Evolutionary conservation across 257 asterid species (phyloP).

Genomic region (Solanum infundibuliforme): DNA sequence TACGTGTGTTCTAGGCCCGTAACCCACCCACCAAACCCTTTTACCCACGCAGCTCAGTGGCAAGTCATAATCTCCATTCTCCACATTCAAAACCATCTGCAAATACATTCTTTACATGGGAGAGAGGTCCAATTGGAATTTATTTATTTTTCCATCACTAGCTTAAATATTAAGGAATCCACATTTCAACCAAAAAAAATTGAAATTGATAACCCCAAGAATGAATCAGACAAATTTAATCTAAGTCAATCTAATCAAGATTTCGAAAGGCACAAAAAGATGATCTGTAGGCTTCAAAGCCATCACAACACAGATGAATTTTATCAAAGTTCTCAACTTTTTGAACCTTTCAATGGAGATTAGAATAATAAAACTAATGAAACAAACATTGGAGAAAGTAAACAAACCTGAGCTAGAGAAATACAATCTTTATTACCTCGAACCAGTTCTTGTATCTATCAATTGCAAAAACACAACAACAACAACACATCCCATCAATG

Average conservation of each 20-base stretch:
- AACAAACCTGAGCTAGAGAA: slow-evolving; percentile 96
- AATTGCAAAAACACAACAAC: slow-evolving; percentile 4
- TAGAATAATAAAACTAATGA: slow-evolving; percentile 1
- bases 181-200: neutral
- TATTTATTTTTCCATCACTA: neutral
- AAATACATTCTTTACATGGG: slow-evolving; percentile 6
- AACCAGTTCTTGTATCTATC: slow-evolving; percentile 82
- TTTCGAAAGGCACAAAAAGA: slow-evolving; percentile 5
- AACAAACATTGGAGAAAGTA: slow-evolving; percentile 35
- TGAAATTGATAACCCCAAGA: slow-evolving; percentile 15
- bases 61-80: neutral
- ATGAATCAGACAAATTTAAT: neutral
- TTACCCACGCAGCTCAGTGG: neutral
- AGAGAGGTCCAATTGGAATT: neutral
- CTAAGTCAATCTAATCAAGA: slow-evolving; percentile 1
- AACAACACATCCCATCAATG: neutral
- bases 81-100: neutral
- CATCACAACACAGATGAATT: neutral
- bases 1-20: neutral
- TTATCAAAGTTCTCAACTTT: slow-evolving; percentile 26
- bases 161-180: neutral
- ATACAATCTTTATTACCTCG: slow-evolving; percentile 65
- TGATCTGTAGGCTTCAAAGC: neutral
- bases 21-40: neutral
- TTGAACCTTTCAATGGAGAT: slow-evolving; percentile 20